Conservation (phyloP, 2,329 filamentous ascomycete species). For the Fonsecaea erecta region DNA sequence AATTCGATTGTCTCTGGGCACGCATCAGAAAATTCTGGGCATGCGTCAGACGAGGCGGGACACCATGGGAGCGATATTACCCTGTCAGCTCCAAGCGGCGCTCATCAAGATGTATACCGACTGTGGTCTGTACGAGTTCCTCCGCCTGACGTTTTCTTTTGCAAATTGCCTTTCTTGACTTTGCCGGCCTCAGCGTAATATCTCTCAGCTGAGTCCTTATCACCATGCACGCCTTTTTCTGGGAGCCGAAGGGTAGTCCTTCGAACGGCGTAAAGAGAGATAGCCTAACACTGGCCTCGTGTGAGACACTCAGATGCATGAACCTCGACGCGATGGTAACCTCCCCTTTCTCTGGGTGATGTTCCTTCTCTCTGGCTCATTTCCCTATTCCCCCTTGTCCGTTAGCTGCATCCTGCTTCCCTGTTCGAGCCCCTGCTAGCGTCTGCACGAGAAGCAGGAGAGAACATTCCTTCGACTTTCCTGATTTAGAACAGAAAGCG, state of each 20-base stretch:
- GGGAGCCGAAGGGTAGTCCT: background rate
- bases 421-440: background rate
- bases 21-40: background rate
- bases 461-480: conserved; percentile 18
- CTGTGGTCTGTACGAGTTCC: background rate
- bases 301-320: background rate
- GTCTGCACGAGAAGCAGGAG: conserved; percentile 10
- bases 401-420: conserved; percentile 3
- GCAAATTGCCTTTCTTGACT: background rate
- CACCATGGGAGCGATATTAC: background rate
- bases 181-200: background rate
- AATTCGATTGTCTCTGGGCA: background rate
- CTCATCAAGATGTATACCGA: background rate
- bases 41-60: background rate
- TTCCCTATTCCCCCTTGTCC: conserved; percentile 1
- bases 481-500: background rate
- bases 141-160: background rate
- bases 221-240: background rate
- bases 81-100: background rate
- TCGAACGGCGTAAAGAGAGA: background rate
- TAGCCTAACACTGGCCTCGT: background rate
- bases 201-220: background rate
- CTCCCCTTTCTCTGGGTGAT: background rate
- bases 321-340: background rate
- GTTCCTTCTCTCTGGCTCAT: background rate